These are phyloP conservation scores for Trapa bicornis DNA, from an alignment of 345 rosid genomes.

Conservation along the genomic window DNA sequence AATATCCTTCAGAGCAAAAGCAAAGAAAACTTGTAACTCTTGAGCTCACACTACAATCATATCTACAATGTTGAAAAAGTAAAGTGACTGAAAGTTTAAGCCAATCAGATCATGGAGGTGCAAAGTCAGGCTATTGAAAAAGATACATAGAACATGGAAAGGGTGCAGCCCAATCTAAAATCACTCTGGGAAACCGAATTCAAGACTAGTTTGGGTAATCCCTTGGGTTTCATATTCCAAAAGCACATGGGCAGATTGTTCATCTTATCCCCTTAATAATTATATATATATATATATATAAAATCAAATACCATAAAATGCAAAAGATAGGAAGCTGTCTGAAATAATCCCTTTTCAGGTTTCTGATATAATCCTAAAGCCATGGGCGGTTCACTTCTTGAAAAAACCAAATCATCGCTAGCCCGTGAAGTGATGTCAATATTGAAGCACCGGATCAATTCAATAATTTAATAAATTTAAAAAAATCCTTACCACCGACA, in stretches of 20 bases:
- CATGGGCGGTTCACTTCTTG: not conserved
- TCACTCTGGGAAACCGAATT: not conserved
- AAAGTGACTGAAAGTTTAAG: not conserved
- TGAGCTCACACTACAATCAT: not conserved
- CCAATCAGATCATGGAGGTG: not conserved
- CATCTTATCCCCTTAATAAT: not conserved
- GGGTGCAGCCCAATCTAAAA: not conserved
- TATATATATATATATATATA: too few species aligned
- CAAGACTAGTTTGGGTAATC: not conserved
- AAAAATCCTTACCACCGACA: not conserved
- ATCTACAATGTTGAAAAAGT: not conserved
- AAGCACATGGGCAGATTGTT: not conserved
- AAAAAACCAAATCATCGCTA: not conserved
- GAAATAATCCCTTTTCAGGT: not conserved
- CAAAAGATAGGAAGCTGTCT: not conserved
- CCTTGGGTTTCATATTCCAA: not conserved
- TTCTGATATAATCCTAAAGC: too few species aligned
- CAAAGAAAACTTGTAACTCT: not conserved
- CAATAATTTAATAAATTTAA: not conserved
- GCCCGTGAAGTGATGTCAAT: not conserved
- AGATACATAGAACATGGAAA: not conserved
- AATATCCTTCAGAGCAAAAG: not conserved
- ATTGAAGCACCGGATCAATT: not conserved
- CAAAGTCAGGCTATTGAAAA: not conserved
- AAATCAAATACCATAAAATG: too few species aligned